Base-by-base conservation (phyloP, 306 rosid genomes). In the Prunus campanulata region DNA sequence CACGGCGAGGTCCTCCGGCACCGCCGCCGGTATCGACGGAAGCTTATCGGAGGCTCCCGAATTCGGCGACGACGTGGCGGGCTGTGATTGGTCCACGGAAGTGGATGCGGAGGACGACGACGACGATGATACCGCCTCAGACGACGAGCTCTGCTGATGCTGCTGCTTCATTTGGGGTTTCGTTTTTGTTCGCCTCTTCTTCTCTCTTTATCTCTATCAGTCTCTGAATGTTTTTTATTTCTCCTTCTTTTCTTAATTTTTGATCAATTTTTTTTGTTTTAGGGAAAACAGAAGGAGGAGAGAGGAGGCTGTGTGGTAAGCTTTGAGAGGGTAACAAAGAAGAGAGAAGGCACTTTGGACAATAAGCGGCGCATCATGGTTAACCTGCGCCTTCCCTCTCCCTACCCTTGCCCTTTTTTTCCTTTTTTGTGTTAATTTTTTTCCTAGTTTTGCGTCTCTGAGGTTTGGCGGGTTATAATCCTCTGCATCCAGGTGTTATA, bases 91-190 rank as follows among this genome's bases (percentile, higher is more conserved):
- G 77, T 92, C 99, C 9, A 85, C 56, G 50, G 56, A 68, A 11
- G 75, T 80, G 8, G 91, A 77, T 57, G 81, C 81, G 27, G 96
- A 81, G 15, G 90, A 76, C 1, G 85, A 25, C 0, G 81, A 76
- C 29, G 88, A 88, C 20, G 98, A 91, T 2, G 96, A 85, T 19
- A 96, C 93, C 62, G 98, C 98, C 88, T 91, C 99, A 1, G 91
- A 77, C 66, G 76, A 57, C 10, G 76, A 64, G 70, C 60, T 74
- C 60, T 47, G 78, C 32, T 74, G 77, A 30, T 63, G 84, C 83
- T 83, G 65, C 78, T 85, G 96, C 90, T 95, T 96, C 99, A 96
- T 96, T 86, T 61, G 77, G 80, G 70, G 65, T 29, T 65, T 3
- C 35, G 66, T 32, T 39, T 64, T 30, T 22, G 19, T 71, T 50